Evolutionary conservation across 768 basidiomycete species (phyloP).

Genomic region (Rhodosporidiobolus sp.): DNA sequence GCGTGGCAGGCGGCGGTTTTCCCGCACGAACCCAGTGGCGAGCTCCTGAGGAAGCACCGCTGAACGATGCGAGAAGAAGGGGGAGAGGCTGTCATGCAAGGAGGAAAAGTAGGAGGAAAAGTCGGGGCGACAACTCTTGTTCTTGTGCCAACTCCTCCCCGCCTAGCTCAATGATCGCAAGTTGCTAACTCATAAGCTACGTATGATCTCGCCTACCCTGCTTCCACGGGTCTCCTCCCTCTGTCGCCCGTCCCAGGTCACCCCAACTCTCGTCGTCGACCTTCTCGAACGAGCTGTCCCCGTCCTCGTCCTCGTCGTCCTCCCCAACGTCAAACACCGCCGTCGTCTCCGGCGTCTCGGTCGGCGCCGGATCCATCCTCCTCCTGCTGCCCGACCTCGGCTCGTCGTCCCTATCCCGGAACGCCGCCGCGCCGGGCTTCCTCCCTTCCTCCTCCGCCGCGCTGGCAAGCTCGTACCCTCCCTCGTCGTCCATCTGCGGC

Average conservation of each 20-base stretch:
- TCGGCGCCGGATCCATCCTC: neutral
- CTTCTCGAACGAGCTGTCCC: neutral
- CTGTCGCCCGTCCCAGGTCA: constrained; percentile 16
- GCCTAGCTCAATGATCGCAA: neutral
- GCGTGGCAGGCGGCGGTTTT: too few relatives aligned
- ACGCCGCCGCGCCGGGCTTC: neutral
- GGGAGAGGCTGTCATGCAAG: too few relatives aligned
- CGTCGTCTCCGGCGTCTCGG: constrained; percentile 21
- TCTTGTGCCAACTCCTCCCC: neutral
- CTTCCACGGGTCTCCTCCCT: constrained; percentile 5
- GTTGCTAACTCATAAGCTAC: too few relatives aligned
- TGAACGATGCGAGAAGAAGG: too few relatives aligned
- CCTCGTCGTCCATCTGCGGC: neutral
- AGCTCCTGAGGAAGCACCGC: too few relatives aligned
- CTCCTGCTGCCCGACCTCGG: neutral
- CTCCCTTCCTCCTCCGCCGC: neutral
- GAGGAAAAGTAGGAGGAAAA: too few relatives aligned
- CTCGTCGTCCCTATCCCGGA: neutral
- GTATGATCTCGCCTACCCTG: neutral
- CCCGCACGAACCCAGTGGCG: neutral
- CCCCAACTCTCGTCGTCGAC: constrained; percentile 18
- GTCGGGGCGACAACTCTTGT: too few relatives aligned
- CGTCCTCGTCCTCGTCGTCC: constrained; percentile 24
- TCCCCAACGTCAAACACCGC: constrained; percentile 38
- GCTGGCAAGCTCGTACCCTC: neutral